Conservation (phyloP, 2,329 filamentous ascomycete genomes). For the Pleurostoma richardsiae region DNA sequence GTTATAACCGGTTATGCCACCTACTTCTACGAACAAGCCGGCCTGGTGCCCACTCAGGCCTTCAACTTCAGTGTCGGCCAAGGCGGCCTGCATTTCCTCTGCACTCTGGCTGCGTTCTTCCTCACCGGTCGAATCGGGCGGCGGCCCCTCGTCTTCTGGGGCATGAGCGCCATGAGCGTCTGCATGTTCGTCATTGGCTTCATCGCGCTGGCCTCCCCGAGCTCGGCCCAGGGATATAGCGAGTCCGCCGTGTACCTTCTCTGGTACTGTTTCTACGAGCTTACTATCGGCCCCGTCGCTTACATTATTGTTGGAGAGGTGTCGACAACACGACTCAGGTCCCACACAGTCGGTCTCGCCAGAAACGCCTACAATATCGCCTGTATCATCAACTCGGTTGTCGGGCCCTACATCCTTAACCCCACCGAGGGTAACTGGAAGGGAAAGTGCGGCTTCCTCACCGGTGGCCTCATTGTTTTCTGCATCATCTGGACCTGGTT, state of each 20-base stretch:
- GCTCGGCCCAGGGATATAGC: constrained; percentile 34
- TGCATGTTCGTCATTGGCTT: constrained; percentile 32
- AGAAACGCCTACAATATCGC: constrained; percentile 36
- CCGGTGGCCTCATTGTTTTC: constrained; percentile 33
- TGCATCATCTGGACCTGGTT: constrained; percentile 45
- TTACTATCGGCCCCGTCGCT: constrained; percentile 40
- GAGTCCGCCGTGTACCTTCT: constrained; percentile 46
- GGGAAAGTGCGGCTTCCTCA: constrained; percentile 38
- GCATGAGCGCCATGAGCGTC: constrained; percentile 28
- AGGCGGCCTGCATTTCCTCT: constrained; percentile 24
- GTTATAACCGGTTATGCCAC: constrained; percentile 26
- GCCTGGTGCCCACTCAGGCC: constrained; percentile 19
- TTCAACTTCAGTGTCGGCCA: constrained; percentile 23
- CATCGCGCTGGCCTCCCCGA: constrained; percentile 28
- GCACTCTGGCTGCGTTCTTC: constrained; percentile 34
- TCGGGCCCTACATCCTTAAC: constrained; percentile 30
- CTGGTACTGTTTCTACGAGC: constrained; percentile 39
- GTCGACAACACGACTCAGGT: constrained; percentile 38
- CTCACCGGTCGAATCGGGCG: constrained; percentile 31
- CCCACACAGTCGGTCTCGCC: constrained; percentile 39
- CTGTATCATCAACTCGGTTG: constrained; percentile 34
- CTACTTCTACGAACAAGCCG: constrained; percentile 29
- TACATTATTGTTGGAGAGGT: constrained; percentile 43
- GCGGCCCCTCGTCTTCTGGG: constrained; percentile 31
- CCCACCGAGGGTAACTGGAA: constrained; percentile 28